phyloP scores from a whole-genome alignment of 495 filamentous ascomycete species.

The Pyrenula massariospora region DNA sequence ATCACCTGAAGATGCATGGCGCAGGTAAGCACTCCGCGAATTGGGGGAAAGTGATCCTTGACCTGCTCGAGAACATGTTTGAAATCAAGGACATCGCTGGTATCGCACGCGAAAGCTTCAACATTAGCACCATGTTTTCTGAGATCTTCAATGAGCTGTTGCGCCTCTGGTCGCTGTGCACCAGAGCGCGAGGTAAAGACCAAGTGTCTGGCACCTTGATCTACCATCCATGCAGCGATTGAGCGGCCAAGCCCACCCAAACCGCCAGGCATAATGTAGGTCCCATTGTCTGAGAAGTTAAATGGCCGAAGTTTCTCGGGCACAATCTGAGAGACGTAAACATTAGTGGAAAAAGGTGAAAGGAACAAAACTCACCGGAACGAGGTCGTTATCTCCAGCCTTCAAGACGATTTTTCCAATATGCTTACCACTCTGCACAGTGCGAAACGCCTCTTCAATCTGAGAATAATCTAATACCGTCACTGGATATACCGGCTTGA shows the following conservation, averaged over 20 bases:
- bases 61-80: background rate
- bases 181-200: conserved; percentile 12
- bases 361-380: conserved; percentile 5
- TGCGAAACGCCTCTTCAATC: conserved; percentile 25
- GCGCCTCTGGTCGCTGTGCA: conserved; percentile 1
- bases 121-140: background rate
- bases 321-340: too few species aligned
- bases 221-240: conserved; percentile 10
- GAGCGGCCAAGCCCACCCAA: conserved; percentile 16
- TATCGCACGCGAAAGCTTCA: background rate
- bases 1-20: conserved; percentile 9
- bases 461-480: conserved; percentile 18
- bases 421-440: conserved; percentile 29
- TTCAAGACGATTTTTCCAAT: conserved; percentile 28
- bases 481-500: conserved; percentile 15
- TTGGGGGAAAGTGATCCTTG: conserved; percentile 4
- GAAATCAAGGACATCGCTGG: background rate
- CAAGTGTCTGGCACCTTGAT: conserved; percentile 12
- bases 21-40: conserved; percentile 7
- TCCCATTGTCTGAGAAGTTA: background rate
- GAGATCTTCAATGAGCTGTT: conserved; percentile 3
- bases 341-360: too few species aligned
- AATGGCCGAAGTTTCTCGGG: too few species aligned
- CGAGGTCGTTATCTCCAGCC: conserved; percentile 10
- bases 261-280: conserved; percentile 20